Percentiles rank a stretch among this genome's conserved stretches.
These are phyloP conservation scores for Boletus reticuloceps DNA, from an alignment of 768 basidiomycete genomes.

Conservation along the genomic window DNA sequence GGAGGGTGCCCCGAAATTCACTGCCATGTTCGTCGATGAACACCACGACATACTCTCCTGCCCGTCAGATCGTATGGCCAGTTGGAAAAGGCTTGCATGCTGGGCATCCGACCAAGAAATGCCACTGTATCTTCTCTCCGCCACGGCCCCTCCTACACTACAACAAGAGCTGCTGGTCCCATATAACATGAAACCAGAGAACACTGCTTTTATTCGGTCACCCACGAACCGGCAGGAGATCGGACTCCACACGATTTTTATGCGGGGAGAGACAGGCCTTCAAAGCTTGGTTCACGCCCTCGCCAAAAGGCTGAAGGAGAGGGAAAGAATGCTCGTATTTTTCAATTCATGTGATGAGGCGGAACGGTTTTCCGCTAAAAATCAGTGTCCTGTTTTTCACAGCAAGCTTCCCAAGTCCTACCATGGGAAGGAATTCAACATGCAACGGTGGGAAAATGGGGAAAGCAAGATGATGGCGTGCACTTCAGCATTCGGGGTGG, in stretches of 20 bases:
- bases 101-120: not conserved
- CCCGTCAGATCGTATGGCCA: not conserved
- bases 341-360: not conserved
- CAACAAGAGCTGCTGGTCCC: not conserved
- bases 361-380: not conserved
- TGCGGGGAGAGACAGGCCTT: not conserved
- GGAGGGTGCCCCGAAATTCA: not conserved
- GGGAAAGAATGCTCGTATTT: not conserved
- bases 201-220: not conserved
- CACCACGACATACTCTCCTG: not conserved
- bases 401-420: too few relatives aligned
- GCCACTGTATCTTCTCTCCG: not conserved
- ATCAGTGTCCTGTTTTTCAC: not conserved
- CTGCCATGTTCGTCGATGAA: not conserved
- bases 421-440: not conserved
- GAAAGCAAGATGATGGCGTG: not conserved
- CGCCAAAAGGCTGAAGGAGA: not conserved
- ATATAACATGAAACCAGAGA: not conserved
- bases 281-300: not conserved
- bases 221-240: not conserved
- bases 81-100: constrained; percentile 1
- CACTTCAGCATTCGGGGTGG: not conserved
- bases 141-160: not conserved
- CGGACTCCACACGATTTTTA: not conserved
- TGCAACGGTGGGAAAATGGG: not conserved